Conservation (phyloP, 1,139 yeast genomes). For the Blastobotrys illinoisensis region DNA sequence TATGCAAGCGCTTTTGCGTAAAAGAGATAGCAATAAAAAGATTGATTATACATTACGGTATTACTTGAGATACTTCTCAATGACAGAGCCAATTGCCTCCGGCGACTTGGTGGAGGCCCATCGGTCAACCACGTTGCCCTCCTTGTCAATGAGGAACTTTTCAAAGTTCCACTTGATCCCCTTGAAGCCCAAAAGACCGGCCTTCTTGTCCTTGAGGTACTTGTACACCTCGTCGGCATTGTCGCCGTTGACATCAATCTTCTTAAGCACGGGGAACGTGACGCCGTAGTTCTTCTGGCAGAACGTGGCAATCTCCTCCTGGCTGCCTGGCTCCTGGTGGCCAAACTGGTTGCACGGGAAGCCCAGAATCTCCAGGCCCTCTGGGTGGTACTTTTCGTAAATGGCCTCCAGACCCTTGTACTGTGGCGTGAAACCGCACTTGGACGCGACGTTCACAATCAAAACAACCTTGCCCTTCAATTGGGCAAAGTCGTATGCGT, state of each 20-base stretch:
- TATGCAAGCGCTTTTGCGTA: too few relatives aligned
- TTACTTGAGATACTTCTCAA: constrained; percentile 41
- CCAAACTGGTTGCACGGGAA: constrained; percentile 95
- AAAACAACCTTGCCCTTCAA: constrained; percentile 86
- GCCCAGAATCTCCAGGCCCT: constrained; percentile 76
- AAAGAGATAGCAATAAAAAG: too few relatives aligned
- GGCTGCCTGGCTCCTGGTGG: constrained; percentile 77
- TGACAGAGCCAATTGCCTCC: constrained; percentile 43
- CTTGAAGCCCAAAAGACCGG: constrained; percentile 67
- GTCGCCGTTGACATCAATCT: constrained; percentile 84
- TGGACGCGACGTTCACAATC: constrained; percentile 88
- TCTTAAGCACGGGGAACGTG: constrained; percentile 80
- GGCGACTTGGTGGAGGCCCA: constrained; percentile 71
- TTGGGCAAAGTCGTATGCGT: constrained; percentile 60
- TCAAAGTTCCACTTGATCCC: constrained; percentile 96
- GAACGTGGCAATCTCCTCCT: constrained; percentile 56
- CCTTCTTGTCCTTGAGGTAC: constrained; percentile 59
- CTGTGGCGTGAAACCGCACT: constrained; percentile 55
- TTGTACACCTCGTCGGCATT: constrained; percentile 75
- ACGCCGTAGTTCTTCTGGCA: constrained; percentile 72
- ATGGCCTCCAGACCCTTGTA: constrained; percentile 79
- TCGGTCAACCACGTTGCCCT: constrained; percentile 70
- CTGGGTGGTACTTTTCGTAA: constrained; percentile 67
- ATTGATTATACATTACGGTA: not conserved
- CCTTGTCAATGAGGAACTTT: constrained; percentile 69